These are phyloP conservation scores for Amphibolis antarctica DNA, from an alignment of 106 monocot genomes.

Conservation along the genomic window DNA sequence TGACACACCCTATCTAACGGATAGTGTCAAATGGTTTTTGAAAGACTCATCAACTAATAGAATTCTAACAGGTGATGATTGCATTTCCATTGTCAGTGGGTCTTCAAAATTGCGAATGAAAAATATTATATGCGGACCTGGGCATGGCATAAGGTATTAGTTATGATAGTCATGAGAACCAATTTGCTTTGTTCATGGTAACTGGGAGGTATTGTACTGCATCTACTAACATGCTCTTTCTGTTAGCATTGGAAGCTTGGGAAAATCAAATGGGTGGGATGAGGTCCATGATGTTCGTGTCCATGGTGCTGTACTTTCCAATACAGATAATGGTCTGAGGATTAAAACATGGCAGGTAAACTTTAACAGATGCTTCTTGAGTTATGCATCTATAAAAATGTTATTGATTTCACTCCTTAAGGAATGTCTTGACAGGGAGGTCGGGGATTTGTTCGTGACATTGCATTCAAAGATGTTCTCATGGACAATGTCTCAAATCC, in stretches of 20 bases:
- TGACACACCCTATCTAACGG: constrained; percentile 10
- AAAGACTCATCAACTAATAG: background rate
- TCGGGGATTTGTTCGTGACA: constrained; percentile 32
- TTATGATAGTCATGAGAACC: background rate
- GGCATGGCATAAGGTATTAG: constrained; percentile 76
- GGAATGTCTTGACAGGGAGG: constrained; percentile 37
- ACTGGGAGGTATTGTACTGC: background rate
- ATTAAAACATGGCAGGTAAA: constrained; percentile 88
- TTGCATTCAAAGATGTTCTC: constrained; percentile 35
- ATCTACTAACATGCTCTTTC: background rate
- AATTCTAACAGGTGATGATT: constrained; percentile 59
- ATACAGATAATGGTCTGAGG: constrained; percentile 69
- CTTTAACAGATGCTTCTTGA: background rate
- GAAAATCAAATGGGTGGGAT: constrained; percentile 28
- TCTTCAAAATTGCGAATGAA: constrained; percentile 36
- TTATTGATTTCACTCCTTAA: background rate
- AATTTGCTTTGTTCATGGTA: too few species aligned
- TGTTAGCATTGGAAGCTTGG: constrained; percentile 71
- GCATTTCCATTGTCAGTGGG: constrained; percentile 59
- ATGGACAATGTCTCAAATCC: constrained; percentile 75
- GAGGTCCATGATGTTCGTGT: constrained; percentile 35
- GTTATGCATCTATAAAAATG: background rate
- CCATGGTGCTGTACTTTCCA: constrained; percentile 34
- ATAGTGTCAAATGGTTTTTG: too few species aligned
- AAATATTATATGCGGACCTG: constrained; percentile 61